Conservation (phyloP, 495 filamentous ascomycete species). For the Aspergillus bridgeri region DNA sequence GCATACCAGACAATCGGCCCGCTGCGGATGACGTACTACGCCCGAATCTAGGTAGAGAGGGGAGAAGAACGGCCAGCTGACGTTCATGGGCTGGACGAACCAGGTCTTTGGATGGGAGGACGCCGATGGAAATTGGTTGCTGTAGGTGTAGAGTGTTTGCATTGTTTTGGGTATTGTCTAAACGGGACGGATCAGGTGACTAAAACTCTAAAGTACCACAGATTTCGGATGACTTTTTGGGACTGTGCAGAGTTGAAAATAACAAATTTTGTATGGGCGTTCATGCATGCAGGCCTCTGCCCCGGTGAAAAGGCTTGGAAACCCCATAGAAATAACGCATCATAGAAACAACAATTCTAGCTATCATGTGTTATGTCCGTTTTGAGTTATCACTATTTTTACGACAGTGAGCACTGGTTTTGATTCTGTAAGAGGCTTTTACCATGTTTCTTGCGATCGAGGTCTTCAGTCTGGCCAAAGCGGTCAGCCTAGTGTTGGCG, state of each 20-base stretch:
- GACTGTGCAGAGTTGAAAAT: not conserved
- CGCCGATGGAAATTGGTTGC: constrained; percentile 18
- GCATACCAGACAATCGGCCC: constrained; percentile 1
- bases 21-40: constrained; percentile 6
- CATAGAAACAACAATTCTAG: not conserved
- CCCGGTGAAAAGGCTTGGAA: not conserved
- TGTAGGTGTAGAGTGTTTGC: not conserved
- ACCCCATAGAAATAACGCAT: not conserved
- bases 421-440: not conserved
- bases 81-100: constrained; percentile 13
- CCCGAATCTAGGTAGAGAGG: not conserved
- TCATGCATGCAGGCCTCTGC: not conserved
- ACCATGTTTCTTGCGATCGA: not conserved
- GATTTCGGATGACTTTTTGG: not conserved
- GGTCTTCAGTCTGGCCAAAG: not conserved
- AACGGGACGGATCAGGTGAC: not conserved
- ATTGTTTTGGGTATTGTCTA: not conserved
- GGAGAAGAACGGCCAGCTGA: constrained; percentile 4
- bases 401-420: not conserved
- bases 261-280: not conserved
- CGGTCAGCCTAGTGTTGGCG: not conserved
- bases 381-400: not conserved
- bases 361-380: not conserved
- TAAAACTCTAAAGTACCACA: not conserved
- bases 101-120: constrained; percentile 21